These are phyloP conservation scores for Mesembryanthemum crystallinum DNA, from an alignment of 148 eudicot genomes.

Conservation along the genomic window DNA sequence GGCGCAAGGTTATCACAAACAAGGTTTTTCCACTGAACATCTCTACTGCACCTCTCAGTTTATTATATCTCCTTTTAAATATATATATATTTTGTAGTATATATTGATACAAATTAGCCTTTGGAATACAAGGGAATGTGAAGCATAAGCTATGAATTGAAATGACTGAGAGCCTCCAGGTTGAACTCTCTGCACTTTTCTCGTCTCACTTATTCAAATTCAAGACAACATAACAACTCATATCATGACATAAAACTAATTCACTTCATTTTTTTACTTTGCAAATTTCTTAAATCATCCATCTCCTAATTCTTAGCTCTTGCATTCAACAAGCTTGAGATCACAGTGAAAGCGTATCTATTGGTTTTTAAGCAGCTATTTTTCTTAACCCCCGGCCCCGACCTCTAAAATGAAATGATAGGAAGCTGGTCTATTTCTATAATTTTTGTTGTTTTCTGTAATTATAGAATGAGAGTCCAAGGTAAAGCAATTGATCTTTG, in stretches of 20 bases:
- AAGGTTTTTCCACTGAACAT: too few species aligned
- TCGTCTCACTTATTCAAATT: background rate
- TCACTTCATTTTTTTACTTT: background rate
- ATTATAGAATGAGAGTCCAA: background rate
- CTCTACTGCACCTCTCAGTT: too few species aligned
- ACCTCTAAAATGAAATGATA: background rate
- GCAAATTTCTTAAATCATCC: background rate
- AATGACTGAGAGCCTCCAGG: background rate
- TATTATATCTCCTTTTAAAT: too few species aligned
- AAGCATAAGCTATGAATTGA: background rate
- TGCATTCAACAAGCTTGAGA: too few species aligned
- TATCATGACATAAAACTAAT: background rate
- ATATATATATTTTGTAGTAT: too few species aligned
- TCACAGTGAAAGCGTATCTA: background rate
- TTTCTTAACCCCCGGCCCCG: too few species aligned
- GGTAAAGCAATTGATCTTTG: background rate
- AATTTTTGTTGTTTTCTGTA: background rate
- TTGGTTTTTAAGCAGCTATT: background rate
- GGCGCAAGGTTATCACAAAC: background rate
- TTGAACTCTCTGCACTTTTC: background rate
- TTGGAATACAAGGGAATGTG: background rate
- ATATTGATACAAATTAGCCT: background rate
- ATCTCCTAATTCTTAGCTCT: too few species aligned
- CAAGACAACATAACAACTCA: background rate
- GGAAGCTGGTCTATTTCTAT: background rate